Evolutionary conservation across 2,329 filamentous ascomycete genomes (phyloP).

Genomic region (Fusarium decemcellulare): DNA sequence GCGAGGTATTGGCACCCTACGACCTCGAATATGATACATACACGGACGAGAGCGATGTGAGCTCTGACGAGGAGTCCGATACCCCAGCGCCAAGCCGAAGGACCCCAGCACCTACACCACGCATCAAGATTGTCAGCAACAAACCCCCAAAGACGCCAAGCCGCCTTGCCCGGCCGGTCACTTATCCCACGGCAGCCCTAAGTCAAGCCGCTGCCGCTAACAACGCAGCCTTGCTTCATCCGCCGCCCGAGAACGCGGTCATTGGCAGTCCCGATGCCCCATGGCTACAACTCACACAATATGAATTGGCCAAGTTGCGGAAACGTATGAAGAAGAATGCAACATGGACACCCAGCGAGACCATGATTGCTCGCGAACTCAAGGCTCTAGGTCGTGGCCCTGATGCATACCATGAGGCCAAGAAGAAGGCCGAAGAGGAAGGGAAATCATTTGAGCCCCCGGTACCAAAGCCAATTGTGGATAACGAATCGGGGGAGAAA

Average conservation of each 20-base stretch:
- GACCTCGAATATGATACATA: constrained; percentile 74
- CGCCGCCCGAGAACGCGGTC: constrained; percentile 72
- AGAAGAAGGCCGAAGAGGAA: constrained; percentile 75
- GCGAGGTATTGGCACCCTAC: constrained; percentile 76
- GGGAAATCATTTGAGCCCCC: constrained; percentile 71
- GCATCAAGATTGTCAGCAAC: constrained; percentile 64
- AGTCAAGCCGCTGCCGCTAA: constrained; percentile 57
- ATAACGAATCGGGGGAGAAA: constrained; percentile 65
- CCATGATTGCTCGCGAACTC: constrained; percentile 87
- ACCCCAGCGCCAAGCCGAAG: constrained; percentile 54
- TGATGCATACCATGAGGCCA: constrained; percentile 73
- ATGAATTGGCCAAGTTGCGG: constrained; percentile 77
- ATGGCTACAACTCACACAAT: constrained; percentile 76
- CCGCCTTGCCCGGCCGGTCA: constrained; percentile 50
- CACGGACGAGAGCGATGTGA: constrained; percentile 67
- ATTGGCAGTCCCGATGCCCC: constrained; percentile 72
- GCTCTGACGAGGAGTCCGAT: constrained; percentile 65
- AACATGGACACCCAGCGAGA: constrained; percentile 86
- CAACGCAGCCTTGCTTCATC: constrained; percentile 63
- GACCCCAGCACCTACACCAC: constrained; percentile 55
- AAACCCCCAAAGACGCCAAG: constrained; percentile 63
- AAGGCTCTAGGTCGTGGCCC: constrained; percentile 78
- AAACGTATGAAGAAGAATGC: constrained; percentile 96
- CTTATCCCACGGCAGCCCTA: constrained; percentile 53
- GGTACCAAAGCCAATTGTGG: constrained; percentile 56